phyloP scores from a whole-genome alignment of 768 basidiomycete genomes.

The Amanita polypyramis region DNA sequence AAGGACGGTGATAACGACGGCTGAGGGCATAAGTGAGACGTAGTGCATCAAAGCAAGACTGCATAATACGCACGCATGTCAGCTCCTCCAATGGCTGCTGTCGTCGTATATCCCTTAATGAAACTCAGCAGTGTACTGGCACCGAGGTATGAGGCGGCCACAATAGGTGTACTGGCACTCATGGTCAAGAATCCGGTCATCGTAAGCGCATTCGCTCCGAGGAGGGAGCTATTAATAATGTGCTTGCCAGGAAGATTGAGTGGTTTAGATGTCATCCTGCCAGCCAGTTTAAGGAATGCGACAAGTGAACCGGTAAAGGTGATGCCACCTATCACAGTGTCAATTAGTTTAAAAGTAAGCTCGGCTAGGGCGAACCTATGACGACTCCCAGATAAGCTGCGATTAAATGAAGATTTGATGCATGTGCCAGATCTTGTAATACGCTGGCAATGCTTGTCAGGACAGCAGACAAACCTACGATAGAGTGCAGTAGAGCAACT shows the following conservation, averaged over 20 bases:
- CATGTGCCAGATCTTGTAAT: constrained; percentile 56
- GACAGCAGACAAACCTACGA: constrained; percentile 85
- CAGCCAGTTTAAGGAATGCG: constrained; percentile 82
- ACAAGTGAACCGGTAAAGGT: constrained; percentile 89
- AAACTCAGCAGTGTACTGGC: constrained; percentile 71
- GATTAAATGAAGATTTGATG: constrained; percentile 64
- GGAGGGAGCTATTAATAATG: constrained; percentile 58
- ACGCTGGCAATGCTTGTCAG: constrained; percentile 81
- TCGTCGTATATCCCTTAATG: constrained; percentile 78
- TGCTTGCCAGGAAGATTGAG: constrained; percentile 70
- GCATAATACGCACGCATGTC: constrained; percentile 69
- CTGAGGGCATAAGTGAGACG: constrained; percentile 24
- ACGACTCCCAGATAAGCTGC: constrained; percentile 82
- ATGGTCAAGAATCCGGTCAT: constrained; percentile 72
- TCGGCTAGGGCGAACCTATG: constrained; percentile 43
- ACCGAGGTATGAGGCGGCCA: constrained; percentile 73
- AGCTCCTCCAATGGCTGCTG: constrained; percentile 86
- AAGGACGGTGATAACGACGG: constrained; percentile 83
- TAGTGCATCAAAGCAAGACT: background rate
- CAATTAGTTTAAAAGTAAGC: background rate
- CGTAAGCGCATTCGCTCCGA: constrained; percentile 59
- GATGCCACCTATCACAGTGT: constrained; percentile 44
- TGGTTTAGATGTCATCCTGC: constrained; percentile 68
- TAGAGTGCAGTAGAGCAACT: constrained; percentile 71
- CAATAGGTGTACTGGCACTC: constrained; percentile 56